Evolutionary conservation across 352 stramenopile species (phyloP).

Genomic region (Phytophthora sp.): DNA sequence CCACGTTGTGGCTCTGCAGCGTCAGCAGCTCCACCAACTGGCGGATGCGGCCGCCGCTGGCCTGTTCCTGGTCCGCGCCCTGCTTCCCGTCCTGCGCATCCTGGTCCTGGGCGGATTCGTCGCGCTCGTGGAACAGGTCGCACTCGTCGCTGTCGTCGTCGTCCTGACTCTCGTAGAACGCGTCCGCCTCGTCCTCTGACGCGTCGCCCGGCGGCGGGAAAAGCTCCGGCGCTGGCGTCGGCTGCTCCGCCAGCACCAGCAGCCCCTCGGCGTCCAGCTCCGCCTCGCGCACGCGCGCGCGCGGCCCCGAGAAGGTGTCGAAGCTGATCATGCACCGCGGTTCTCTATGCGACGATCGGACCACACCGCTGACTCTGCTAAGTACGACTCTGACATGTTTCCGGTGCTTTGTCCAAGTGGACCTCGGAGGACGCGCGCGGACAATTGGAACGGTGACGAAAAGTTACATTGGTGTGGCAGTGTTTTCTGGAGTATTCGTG

Average conservation of each 20-base stretch:
- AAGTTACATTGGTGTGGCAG: no score
- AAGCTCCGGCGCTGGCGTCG: not conserved
- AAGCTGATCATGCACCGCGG: slow-evolving; percentile 73
- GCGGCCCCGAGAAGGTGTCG: slow-evolving; percentile 66
- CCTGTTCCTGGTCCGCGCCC: slow-evolving; percentile 12
- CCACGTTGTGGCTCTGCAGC: slow-evolving; percentile 63
- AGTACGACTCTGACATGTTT: no score
- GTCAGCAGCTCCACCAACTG: slow-evolving; percentile 69
- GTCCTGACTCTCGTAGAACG: slow-evolving; percentile 42
- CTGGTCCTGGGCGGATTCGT: not conserved
- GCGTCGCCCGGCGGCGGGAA: slow-evolving; percentile 7
- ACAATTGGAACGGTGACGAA: no score
- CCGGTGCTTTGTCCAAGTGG: slow-evolving; percentile 3
- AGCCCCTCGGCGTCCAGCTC: slow-evolving; percentile 33
- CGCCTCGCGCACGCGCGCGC: slow-evolving; percentile 40
- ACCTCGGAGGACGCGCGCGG: not conserved
- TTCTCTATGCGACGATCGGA: not conserved
- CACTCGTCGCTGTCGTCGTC: slow-evolving; percentile 26
- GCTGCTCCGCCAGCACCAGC: slow-evolving; percentile 32
- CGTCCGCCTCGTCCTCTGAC: slow-evolving; percentile 13
- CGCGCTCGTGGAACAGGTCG: slow-evolving; percentile 40
- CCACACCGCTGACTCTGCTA: no score
- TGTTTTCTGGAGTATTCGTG: no score
- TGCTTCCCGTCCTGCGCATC: not conserved
- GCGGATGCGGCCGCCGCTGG: slow-evolving; percentile 44